Evolutionary conservation across 2,329 filamentous ascomycete genomes (phyloP), one percentile per base, ranked within the genome.

Genomic region (Fusarium proliferatum): DNA sequence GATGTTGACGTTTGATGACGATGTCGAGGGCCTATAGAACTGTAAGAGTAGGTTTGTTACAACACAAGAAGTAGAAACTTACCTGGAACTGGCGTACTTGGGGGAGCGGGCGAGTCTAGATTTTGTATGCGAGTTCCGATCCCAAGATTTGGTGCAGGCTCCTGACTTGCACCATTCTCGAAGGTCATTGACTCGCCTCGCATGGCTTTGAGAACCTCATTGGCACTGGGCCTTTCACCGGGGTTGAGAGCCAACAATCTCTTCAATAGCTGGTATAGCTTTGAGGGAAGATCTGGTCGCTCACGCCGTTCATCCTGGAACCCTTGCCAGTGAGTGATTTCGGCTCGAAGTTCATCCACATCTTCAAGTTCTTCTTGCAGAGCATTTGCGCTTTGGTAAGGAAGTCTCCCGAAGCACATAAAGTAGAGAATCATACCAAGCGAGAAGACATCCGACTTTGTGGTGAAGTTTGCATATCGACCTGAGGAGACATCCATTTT

Each of bases 361-460:
- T 98, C 95, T 80, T 99, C 96, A 62, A 94, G 91, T 79, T 98
- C 96, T 81, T 98, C 96, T 67, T 97, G 90, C 28, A 97, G 87
- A 7, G 92, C 88, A 79, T 98, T 96, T 59, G 95, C 94, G 76
- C 92, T 93, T 30, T 84, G 87, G 79, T 98, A 99, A 0, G 96
- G 96, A 16, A 99, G 87, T 52, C 92, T 89, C 3, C 93, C 94
- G 80, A 99, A 99, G 81, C 96, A 99, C 87, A 99, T 93, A 79
- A 99, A 99, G 81, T 98, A 97, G 7, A 99, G 88, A 63, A 98
- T 98, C 96, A 99, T 98, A 55, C 96, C 96, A 1, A 99, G 86
- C 2, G 95, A 98, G 82, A 99, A 99, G n/a, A 99, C 93, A 79
- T 99, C 96, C 0, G 95, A 98, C 80, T 98, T 99, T 33, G 94